These are phyloP conservation scores for Zygotorulaspora florentina DNA, from an alignment of 805 yeast genomes.

Conservation along the genomic window DNA sequence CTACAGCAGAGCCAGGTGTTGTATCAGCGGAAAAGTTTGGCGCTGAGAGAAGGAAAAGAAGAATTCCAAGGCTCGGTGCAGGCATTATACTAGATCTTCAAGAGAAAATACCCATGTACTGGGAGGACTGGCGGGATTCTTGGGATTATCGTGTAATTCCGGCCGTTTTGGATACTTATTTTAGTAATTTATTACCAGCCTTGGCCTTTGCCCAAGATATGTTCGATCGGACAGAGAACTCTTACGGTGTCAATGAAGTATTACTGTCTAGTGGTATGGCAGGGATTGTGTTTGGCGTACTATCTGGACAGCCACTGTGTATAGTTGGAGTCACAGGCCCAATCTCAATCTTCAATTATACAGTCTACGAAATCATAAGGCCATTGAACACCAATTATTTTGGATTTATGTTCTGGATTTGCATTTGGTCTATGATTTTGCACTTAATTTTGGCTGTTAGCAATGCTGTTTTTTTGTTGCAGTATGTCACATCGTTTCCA, in stretches of 20 bases:
- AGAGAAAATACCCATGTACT: conserved; percentile 56
- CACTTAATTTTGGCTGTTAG: conserved; percentile 69
- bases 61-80: conserved; percentile 26
- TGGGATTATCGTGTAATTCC: conserved; percentile 85
- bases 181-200: conserved; percentile 89
- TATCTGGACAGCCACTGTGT: conserved; percentile 88
- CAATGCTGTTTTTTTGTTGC: conserved; percentile 63
- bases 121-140: conserved; percentile 79
- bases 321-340: conserved; percentile 98
- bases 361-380: conserved; percentile 48
- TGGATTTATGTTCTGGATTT: conserved; percentile 94
- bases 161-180: conserved; percentile 73
- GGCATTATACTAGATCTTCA: conserved; percentile 37
- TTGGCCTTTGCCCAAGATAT: conserved; percentile 95
- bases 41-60: not conserved
- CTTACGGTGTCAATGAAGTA: conserved; percentile 91
- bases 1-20: not conserved
- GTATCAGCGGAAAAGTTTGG: not conserved
- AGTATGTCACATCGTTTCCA: conserved; percentile 72
- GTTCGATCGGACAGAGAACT: conserved; percentile 84
- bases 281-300: conserved; percentile 80
- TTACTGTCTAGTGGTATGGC: conserved; percentile 80
- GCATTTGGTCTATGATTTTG: conserved; percentile 83
- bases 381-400: conserved; percentile 52
- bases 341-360: conserved; percentile 83